Evolutionary conservation across 768 basidiomycete species (phyloP).

Genomic region (Lactifluus subvellereus): DNA sequence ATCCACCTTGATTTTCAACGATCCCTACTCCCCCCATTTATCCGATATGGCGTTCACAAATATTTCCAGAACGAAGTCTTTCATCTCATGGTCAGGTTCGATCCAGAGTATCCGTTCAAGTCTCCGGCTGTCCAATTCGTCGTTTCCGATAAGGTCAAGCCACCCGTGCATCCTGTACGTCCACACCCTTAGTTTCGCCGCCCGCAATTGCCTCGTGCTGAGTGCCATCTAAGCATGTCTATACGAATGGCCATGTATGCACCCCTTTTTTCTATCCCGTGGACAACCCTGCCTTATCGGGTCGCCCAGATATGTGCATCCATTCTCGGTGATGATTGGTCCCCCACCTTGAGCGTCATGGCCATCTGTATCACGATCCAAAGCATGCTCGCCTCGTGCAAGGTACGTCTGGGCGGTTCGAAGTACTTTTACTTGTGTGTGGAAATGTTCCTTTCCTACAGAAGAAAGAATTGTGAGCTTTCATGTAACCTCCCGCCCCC

Average conservation of each 20-base stretch:
- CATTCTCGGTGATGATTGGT: slow-evolving; percentile 87
- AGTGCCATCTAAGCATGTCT: slow-evolving; percentile 56
- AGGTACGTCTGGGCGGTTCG: slow-evolving; percentile 42
- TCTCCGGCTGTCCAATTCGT: slow-evolving; percentile 86
- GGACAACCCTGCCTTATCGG: slow-evolving; percentile 12
- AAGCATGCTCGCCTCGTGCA: slow-evolving; percentile 91
- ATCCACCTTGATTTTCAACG: background rate
- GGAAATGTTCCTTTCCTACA: slow-evolving; percentile 24
- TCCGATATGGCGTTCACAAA: background rate
- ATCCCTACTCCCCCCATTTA: background rate
- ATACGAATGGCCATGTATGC: slow-evolving; percentile 80
- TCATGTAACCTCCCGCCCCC: too few relatives aligned
- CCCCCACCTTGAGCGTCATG: slow-evolving; percentile 77
- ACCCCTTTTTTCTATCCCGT: background rate
- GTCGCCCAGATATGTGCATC: slow-evolving; percentile 75
- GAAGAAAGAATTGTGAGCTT: slow-evolving; percentile 58
- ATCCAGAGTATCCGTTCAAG: slow-evolving; percentile 76
- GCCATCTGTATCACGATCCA: slow-evolving; percentile 82
- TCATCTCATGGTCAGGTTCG: slow-evolving; percentile 78
- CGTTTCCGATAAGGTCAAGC: slow-evolving; percentile 51
- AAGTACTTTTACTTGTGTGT: background rate
- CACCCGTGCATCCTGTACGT: slow-evolving; percentile 78
- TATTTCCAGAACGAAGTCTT: slow-evolving; percentile 63
- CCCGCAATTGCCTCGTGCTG: background rate
- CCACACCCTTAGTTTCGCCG: background rate